Percentiles rank a stretch among this genome's conserved stretches.
phyloP scores from a whole-genome alignment of 2,329 filamentous ascomycete species.

The Esteya vermicola region DNA sequence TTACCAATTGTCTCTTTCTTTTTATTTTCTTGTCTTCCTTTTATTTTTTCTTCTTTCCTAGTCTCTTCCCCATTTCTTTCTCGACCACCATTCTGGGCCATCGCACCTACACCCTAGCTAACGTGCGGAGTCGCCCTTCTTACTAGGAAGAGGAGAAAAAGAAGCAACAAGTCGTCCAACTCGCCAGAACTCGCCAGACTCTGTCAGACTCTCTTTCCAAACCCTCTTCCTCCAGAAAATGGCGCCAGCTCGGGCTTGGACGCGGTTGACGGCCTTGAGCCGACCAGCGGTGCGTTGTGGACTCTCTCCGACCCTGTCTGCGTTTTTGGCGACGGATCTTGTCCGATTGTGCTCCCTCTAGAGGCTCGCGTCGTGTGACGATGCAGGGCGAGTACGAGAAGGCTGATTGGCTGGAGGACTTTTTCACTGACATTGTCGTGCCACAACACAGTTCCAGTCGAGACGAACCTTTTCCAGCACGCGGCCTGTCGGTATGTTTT shows the following conservation, averaged over 20 bases:
- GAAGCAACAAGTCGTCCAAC: background rate
- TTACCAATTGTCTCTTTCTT: no score
- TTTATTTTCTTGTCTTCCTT: background rate
- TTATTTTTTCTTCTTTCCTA: background rate
- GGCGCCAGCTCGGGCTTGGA: constrained; percentile 9
- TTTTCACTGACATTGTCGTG: background rate
- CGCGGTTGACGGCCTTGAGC: constrained; percentile 9
- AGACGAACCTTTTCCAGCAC: constrained; percentile 76
- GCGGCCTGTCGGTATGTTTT: constrained; percentile 53
- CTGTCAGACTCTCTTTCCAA: background rate
- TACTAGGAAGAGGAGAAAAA: background rate
- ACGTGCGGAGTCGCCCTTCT: background rate
- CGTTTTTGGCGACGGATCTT: background rate
- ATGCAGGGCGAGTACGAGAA: no score
- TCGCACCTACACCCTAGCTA: background rate
- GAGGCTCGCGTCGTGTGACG: no score
- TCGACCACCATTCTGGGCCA: background rate
- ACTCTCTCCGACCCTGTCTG: background rate
- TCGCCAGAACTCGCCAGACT: background rate
- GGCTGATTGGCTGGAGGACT: no score
- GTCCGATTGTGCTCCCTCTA: no score
- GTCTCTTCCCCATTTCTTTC: background rate
- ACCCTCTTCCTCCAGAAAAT: background rate
- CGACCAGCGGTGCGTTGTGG: constrained; percentile 10
- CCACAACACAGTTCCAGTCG: constrained; percentile 2